Conservation (phyloP, 2,329 filamentous ascomycete genomes). For the Colletotrichum navitas region DNA sequence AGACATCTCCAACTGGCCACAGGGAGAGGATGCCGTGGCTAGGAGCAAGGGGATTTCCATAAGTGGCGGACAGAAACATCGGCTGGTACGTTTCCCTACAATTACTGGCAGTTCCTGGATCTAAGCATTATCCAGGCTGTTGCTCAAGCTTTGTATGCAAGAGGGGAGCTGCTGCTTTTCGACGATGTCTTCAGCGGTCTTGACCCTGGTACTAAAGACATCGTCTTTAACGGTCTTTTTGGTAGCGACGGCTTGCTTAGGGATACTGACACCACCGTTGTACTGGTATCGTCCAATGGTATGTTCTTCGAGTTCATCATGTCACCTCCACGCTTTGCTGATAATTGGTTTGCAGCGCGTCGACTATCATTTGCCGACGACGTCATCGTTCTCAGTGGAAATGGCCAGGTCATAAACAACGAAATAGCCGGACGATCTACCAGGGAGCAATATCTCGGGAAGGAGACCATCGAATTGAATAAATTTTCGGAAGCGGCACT, state of each 20-base stretch:
- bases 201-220: conserved; percentile 47
- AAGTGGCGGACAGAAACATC: conserved; percentile 55
- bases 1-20: conserved; percentile 48
- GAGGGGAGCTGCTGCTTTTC: conserved; percentile 45
- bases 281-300: conserved; percentile 40
- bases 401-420: conserved; percentile 15
- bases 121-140: conserved; percentile 42
- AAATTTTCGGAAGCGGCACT: neutral
- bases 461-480: too few relatives aligned
- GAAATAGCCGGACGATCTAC: neutral
- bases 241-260: conserved; percentile 45
- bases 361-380: conserved; percentile 41
- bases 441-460: neutral
- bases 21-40: conserved; percentile 51
- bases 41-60: conserved; percentile 54
- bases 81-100: conserved; percentile 42
- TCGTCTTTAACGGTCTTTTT: conserved; percentile 46
- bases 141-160: conserved; percentile 49
- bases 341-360: conserved; percentile 15
- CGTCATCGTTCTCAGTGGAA: conserved; percentile 10
- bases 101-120: accelerated
- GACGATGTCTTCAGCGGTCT: conserved; percentile 52
- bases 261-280: conserved; percentile 43
- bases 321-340: neutral
- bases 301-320: accelerated